These are phyloP conservation scores for Hygrocybe coccinea DNA, from an alignment of 768 basidiomycete species.

Conservation along the genomic window DNA sequence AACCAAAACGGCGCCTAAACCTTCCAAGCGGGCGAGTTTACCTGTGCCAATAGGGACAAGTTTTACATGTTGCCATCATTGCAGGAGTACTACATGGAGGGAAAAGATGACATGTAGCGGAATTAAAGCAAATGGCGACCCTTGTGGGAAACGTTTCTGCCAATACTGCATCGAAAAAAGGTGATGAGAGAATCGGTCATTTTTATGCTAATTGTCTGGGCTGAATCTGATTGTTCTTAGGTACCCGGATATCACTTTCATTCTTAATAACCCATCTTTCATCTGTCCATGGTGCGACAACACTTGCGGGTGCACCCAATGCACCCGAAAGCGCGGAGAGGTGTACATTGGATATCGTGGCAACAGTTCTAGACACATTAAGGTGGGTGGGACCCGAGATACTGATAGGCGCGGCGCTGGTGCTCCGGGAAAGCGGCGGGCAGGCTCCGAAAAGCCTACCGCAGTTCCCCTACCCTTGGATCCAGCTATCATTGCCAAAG, in stretches of 20 bases:
- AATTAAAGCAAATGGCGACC: neutral
- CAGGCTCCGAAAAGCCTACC: neutral
- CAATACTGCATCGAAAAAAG: neutral
- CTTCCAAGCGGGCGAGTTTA: neutral
- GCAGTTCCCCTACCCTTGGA: neutral
- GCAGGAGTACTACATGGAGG: neutral
- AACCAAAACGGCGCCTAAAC: too few species aligned
- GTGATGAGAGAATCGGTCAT: neutral
- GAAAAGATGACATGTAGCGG: constrained; percentile 2
- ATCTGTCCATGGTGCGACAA: constrained; percentile 3
- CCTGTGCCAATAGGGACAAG: neutral
- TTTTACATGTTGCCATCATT: constrained; percentile 2
- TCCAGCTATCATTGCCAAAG: neutral
- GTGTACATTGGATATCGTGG: constrained; percentile 1
- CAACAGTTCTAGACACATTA: neutral
- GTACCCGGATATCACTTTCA: constrained; percentile 3
- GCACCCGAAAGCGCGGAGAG: constrained; percentile 6
- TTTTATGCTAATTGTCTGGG: neutral
- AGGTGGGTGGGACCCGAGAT: neutral
- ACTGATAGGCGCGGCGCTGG: neutral
- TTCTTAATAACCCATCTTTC: neutral
- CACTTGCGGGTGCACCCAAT: constrained; percentile 2
- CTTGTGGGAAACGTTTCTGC: constrained; percentile 2
- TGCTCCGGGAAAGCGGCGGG: neutral
- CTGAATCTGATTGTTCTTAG: neutral